Evolutionary conservation across 495 filamentous ascomycete species (phyloP).

Genomic region (Opeltia flavorubescens): DNA sequence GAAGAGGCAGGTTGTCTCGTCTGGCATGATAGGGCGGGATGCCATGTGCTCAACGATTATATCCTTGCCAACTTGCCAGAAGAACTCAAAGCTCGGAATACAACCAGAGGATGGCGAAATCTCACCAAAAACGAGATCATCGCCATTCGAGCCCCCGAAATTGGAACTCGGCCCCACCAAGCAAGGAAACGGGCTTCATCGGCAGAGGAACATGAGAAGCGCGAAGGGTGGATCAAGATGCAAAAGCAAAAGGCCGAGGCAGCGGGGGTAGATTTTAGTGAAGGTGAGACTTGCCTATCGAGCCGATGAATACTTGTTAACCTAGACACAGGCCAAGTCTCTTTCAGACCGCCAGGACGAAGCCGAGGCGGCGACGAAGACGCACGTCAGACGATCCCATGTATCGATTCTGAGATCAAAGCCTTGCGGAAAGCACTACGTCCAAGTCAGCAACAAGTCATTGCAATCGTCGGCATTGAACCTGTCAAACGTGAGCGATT

Average conservation of each 20-base stretch:
- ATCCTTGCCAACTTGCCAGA: slow-evolving; percentile 1
- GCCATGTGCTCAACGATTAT: background rate
- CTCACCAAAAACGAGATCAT: background rate
- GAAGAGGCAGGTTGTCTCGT: background rate
- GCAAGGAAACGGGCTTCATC: background rate
- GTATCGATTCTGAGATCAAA: too few species aligned
- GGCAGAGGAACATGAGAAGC: background rate
- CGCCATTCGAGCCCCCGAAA: background rate
- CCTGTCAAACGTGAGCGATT: background rate
- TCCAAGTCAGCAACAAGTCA: too few species aligned
- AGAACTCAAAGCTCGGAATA: background rate
- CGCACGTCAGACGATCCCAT: too few species aligned
- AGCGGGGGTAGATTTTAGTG: background rate
- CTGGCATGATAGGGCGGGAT: slow-evolving; percentile 1
- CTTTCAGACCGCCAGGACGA: too few species aligned
- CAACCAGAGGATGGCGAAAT: slow-evolving; percentile 1
- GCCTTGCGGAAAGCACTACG: too few species aligned
- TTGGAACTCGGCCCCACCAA: background rate
- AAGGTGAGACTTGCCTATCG: background rate
- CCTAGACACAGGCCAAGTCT: too few species aligned
- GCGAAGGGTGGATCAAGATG: background rate
- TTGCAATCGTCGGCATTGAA: background rate
- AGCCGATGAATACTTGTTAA: background rate
- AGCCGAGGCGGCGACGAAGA: too few species aligned
- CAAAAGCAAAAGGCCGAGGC: background rate